Evolutionary conservation across 306 rosid species (phyloP), one percentile per base, ranked within the genome.

Genomic region (Senna siamea): DNA sequence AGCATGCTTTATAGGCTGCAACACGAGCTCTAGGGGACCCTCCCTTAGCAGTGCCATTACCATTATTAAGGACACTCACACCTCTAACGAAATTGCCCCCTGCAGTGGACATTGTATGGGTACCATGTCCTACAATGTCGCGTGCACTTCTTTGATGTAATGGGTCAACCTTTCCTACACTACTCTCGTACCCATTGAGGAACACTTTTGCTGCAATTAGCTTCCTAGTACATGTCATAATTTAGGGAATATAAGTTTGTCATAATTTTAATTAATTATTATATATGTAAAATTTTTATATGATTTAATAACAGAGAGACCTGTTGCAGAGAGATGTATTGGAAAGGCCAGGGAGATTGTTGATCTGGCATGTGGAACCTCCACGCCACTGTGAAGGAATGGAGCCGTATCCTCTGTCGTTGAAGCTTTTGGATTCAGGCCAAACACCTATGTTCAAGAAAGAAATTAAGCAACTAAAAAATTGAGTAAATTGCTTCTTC

Each of bases 31-130:
- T 88, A 0, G 97, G 96, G 1, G 98, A 89, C 2, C 98, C 98
- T 7, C 98, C 98, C 52, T 89, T 89, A 0, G 96, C 89, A 0
- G 93, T 90, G n/a, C 96, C 96, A 52, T 84, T 79, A 2, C 87
- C 91, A 8, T 77, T 52, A 15, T 87, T 83, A 3, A 76, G 61
- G 34, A 84, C 83, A 50, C 26, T 79, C 0, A 71, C 84, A 0
- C 69, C 55, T 0, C 66, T 10, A 0, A 84, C 83, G 26, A 84
- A 89, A 41, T 30, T 86, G 13, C 91, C 93, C 0, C 83, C 93
- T 0, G 87, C 91, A 0, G 91, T 89, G 18, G 93, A 89, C 20
- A 84, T 54, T 12, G 93, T 89, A 26, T 89, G 93, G 0, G 86
- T 14, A 5, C 93, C 93, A 35, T 86, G 91, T 11, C 93, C 93